A percentile compares a stretch with the other conserved stretches of the same genome.
Conservation (phyloP, 2,329 filamentous ascomycete genomes). For the Trichoderma gracile region DNA sequence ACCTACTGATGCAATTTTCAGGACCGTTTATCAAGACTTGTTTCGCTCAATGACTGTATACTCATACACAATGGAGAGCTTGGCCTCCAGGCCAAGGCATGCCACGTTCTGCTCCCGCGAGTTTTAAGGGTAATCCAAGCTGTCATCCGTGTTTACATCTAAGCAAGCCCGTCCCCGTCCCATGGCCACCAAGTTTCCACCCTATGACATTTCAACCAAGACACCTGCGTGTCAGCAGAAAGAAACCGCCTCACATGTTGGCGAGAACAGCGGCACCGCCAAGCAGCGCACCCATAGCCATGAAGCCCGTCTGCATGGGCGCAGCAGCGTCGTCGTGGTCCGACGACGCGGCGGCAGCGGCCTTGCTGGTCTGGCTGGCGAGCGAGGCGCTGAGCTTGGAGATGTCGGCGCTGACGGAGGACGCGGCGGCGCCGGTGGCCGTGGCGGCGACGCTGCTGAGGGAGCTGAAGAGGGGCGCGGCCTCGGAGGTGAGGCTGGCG, state of each 20-base stretch:
- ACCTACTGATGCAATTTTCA: constrained; percentile 19
- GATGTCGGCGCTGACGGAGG: constrained; percentile 32
- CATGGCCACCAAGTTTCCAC: no score
- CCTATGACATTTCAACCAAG: not conserved
- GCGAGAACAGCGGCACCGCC: constrained; percentile 49
- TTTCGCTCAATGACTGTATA: not conserved
- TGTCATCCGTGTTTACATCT: not conserved
- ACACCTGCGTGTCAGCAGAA: not conserved
- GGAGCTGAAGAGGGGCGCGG: constrained; percentile 33
- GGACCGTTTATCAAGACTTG: constrained; percentile 16
- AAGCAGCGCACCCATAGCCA: constrained; percentile 50
- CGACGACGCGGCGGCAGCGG: constrained; percentile 29
- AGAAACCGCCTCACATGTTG: constrained; percentile 43
- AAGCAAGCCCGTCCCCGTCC: not conserved
- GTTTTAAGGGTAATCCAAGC: constrained; percentile 18
- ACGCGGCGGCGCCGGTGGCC: constrained; percentile 30
- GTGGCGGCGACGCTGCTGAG: constrained; percentile 30
- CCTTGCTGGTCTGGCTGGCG: constrained; percentile 27
- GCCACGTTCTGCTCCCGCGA: constrained; percentile 1
- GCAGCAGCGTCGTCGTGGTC: constrained; percentile 31
- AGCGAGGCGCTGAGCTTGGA: constrained; percentile 28
- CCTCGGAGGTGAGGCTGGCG: constrained; percentile 29
- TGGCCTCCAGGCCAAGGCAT: not conserved
- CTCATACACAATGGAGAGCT: not conserved
- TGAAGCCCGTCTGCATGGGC: constrained; percentile 44